Evolutionary conservation across 345 rosid species (phyloP), one percentile per base, ranked within the genome.

Genomic region (Citropsis articulata): DNA sequence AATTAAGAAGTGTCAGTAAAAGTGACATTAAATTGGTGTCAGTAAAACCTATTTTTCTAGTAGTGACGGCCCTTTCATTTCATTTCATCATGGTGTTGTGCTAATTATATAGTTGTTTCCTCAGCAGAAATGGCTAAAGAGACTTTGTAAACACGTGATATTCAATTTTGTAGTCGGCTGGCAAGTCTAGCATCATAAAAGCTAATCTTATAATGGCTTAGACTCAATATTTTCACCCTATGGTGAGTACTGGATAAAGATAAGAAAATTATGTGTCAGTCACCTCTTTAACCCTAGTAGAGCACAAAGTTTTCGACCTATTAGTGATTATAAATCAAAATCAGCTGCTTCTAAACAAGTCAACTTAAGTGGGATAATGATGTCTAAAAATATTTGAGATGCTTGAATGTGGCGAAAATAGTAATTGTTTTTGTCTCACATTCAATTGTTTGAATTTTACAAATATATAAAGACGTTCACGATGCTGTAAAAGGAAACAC

Each of bases 221-320:
- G 87, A 81, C 66, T 3, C 85, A 64, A 85, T 57, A 36, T 81
- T 81, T 24, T 53, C 81, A n/a, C 86, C 82, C 0, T 85, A 81
- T 2, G 75, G 67, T 18, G 6, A 50, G 36, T 77, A 84, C 12
- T 79, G 78, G 83, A 71, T 69, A 50, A 84, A 79, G 72, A 80
- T 76, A 62, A 73, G 83, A 50, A 84, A 84, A 70, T 31, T 78
- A 6, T 71, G 83, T 24, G 73, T 36, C 6, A 40, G 77, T 10
- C 71, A 79, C 40, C 85, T 82, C 63, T 86, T 86, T 24, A 77
- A 19, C 64, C 27, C 81, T 3, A 74, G 16, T 12, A 74, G 64
- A 27, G 83, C 68, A 16, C 83, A 72, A 21, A 25, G 31, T 4
- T 84, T 71, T 22, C 76, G 68, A 2, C 72, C 79, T 2, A 60